Evolutionary conservation across 495 filamentous ascomycete species (phyloP).

Genomic region (Neurospora hispaniola): DNA sequence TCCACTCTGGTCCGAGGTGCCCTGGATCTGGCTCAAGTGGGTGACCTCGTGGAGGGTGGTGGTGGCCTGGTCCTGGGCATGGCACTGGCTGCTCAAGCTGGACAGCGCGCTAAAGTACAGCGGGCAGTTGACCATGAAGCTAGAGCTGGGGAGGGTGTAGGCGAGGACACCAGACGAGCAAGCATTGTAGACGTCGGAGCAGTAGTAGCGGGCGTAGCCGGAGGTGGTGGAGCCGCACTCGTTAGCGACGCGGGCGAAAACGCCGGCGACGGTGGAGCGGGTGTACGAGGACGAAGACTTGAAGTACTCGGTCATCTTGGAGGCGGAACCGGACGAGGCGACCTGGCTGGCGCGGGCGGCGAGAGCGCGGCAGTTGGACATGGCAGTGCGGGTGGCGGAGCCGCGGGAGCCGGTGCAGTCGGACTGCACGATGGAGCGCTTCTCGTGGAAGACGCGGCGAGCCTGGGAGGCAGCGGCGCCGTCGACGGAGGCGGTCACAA

Average conservation of each 20-base stretch:
- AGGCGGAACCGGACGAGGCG: conserved; percentile 35
- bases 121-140: conserved; percentile 46
- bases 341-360: conserved; percentile 42
- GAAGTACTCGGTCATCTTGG: conserved; percentile 52
- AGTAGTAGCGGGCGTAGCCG: conserved; percentile 40
- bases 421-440: conserved; percentile 39
- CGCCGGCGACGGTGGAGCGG: conserved; percentile 39
- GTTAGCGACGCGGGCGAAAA: conserved; percentile 39
- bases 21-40: conserved; percentile 46
- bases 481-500: conserved; percentile 38
- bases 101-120: conserved; percentile 44
- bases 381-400: conserved; percentile 32
- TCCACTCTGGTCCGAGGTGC: conserved; percentile 40
- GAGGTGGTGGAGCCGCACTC: conserved; percentile 36
- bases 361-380: conserved; percentile 39
- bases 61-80: conserved; percentile 48
- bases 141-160: conserved; percentile 42
- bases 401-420: conserved; percentile 38
- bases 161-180: conserved; percentile 44
- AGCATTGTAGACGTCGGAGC: conserved; percentile 38
- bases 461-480: conserved; percentile 38
- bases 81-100: conserved; percentile 34
- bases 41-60: conserved; percentile 55
- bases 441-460: conserved; percentile 32
- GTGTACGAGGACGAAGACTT: conserved; percentile 38